Evolutionary conservation across 2,329 filamentous ascomycete species (phyloP), one percentile per base, ranked within the genome.

Genomic region (Neopestalotiopsis sp.): DNA sequence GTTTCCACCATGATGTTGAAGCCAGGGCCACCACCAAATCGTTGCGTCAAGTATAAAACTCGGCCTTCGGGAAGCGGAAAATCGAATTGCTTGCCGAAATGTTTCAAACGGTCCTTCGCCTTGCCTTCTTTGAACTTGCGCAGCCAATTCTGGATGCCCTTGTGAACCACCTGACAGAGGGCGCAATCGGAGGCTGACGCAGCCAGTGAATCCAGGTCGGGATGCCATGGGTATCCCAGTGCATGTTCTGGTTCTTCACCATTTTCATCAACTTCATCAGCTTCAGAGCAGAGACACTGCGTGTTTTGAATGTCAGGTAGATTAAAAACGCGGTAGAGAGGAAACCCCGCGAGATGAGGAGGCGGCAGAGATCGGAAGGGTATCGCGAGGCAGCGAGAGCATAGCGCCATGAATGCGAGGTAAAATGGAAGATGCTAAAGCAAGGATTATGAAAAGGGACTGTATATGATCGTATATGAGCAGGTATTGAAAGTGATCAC

Each of bases 211-310:
- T n/a, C 56, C 14, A 69, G 63, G n/a, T 67, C 32, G 45, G 17
- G 13, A 53, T 69, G 67, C 67, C 67, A 69, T 7, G 45, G 61
- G 34, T 38, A 59, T 1, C 67, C 67, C 5, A 67, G 13, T 17
- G 13, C 13, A 14, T 17, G 42, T 17, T 45, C 13, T 45, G 42
- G 20, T 10, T 58, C 28, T 12, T 64, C 66, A 14, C 6, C 13
- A 38, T 30, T 5, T 12, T 40, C n/a, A 24, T 38, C 9, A 34
- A n/a, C 14, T 24, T 24, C 24, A 24, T 24, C 24, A 24, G 59
- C 59, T 24, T 9, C n/a, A 12, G 12, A 58, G 5, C 56, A 12
- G n/a, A 7, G 56, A 24, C 24, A 24, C 24, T 24, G 24, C 24
- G 2, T 24, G 24, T 24, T 24, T 24, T 2, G 24, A 24, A 24